A percentile compares a stretch with the other conserved stretches of the same genome.
phyloP scores from a whole-genome alignment of 2,329 filamentous ascomycete genomes.

The Stenocarpella maydis region DNA sequence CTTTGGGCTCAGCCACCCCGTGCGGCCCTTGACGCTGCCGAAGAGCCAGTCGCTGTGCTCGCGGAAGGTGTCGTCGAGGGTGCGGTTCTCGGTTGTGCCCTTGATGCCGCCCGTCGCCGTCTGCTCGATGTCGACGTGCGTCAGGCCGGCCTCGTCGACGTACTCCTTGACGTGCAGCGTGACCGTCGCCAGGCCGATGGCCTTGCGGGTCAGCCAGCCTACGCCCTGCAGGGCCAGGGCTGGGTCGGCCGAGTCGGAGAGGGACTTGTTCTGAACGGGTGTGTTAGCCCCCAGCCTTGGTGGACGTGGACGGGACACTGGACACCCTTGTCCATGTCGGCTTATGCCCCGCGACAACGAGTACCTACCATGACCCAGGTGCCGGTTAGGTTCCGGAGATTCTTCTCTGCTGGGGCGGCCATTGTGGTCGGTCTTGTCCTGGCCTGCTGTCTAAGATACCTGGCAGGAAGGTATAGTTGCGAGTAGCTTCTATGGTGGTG shows the following conservation, averaged over 20 bases:
- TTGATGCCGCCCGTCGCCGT: conserved; percentile 74
- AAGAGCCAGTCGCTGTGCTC: conserved; percentile 83
- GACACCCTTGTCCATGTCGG: neutral
- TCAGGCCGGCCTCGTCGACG: conserved; percentile 50
- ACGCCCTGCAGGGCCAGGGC: conserved; percentile 78
- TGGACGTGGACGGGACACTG: neutral
- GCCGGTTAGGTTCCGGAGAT: conserved; percentile 72
- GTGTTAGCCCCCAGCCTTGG: neutral
- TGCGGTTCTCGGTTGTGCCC: conserved; percentile 66
- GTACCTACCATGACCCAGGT: conserved; percentile 72
- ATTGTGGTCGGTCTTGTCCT: conserved; percentile 54
- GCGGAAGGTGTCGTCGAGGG: conserved; percentile 60
- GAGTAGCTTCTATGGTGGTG: neutral
- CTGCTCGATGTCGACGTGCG: conserved; percentile 78
- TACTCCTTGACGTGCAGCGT: conserved; percentile 70
- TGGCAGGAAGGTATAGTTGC: neutral
- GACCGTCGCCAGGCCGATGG: conserved; percentile 73
- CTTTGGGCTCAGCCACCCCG: conserved; percentile 54
- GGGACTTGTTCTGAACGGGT: conserved; percentile 71
- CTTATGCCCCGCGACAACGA: neutral
- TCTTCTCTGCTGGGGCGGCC: conserved; percentile 75
- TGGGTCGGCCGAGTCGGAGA: conserved; percentile 74
- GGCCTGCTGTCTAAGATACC: neutral
- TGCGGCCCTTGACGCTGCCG: conserved; percentile 71
- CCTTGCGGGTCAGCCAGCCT: conserved; percentile 76